phyloP scores from a whole-genome alignment of 495 filamentous ascomycete genomes.

The Penicillium canariense region DNA sequence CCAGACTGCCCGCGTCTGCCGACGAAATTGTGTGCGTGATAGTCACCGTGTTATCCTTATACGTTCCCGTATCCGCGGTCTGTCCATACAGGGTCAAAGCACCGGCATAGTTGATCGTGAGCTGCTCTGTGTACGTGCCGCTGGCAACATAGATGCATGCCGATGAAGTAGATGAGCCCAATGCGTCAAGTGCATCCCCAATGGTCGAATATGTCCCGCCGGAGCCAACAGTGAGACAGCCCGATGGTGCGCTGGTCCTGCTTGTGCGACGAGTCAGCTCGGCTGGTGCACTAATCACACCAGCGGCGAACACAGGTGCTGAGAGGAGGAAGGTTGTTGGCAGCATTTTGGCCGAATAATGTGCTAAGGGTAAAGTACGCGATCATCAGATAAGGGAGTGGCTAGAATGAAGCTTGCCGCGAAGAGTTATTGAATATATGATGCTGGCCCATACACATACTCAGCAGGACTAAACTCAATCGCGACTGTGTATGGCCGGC shows the following conservation, averaged over 20 bases:
- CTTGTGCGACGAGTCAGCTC: slow-evolving; percentile 8
- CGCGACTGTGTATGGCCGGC: not conserved
- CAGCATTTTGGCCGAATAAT: not conserved
- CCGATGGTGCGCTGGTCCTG: slow-evolving; percentile 27
- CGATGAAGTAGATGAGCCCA: slow-evolving; percentile 20
- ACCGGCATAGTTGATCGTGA: slow-evolving; percentile 48
- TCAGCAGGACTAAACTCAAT: not conserved
- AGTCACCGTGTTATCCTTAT: slow-evolving; percentile 58
- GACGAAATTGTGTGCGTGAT: slow-evolving; percentile 54
- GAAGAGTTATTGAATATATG: not conserved
- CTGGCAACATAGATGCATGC: slow-evolving; percentile 38
- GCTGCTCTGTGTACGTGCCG: slow-evolving; percentile 47
- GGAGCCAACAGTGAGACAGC: slow-evolving; percentile 30
- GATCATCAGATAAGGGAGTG: not conserved
- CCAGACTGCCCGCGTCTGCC: slow-evolving; percentile 41
- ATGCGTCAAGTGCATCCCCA: slow-evolving; percentile 22
- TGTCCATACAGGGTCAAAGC: slow-evolving; percentile 49
- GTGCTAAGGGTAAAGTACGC: not conserved
- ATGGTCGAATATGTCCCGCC: slow-evolving; percentile 29
- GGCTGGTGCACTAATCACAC: slow-evolving; percentile 10
- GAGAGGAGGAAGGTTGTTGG: not conserved
- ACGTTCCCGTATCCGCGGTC: slow-evolving; percentile 53
- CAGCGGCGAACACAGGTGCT: slow-evolving; percentile 10
- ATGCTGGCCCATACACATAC: not conserved
- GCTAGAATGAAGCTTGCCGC: not conserved